phyloP scores from a whole-genome alignment of 2,329 filamentous ascomycete species.

The Neonectria hederae region DNA sequence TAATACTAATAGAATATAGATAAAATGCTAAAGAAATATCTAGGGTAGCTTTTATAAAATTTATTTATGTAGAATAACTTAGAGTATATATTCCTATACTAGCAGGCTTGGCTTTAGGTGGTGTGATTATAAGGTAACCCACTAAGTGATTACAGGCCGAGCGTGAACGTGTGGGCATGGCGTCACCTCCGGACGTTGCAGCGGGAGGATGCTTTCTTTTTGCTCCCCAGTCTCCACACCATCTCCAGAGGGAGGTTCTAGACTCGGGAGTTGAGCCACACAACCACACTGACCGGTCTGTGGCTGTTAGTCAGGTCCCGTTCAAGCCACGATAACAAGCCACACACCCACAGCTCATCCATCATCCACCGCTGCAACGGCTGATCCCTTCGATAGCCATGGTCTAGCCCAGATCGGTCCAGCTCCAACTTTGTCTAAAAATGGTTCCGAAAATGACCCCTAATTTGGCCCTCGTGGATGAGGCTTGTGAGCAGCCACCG shows the following conservation, averaged over 20 bases:
- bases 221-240: constrained; percentile 6
- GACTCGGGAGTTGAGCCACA: not conserved
- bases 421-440: constrained; percentile 32
- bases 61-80: no score
- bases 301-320: not conserved
- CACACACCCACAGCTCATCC: constrained; percentile 22
- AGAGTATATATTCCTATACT: no score
- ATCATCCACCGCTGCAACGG: constrained; percentile 5
- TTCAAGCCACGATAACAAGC: constrained; percentile 27
- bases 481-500: constrained; percentile 29
- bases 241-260: not conserved
- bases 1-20: no score
- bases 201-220: constrained; percentile 12
- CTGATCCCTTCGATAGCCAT: constrained; percentile 1
- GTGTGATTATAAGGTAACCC: no score
- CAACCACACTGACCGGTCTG: not conserved
- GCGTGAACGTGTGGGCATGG: constrained; percentile 11
- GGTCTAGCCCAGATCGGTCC: constrained; percentile 3
- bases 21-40: no score
- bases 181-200: constrained; percentile 22
- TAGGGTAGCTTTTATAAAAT: no score
- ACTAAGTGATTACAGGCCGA: no score
- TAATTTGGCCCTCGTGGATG: constrained; percentile 35
- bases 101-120: no score
- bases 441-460: constrained; percentile 21